Percentiles rank a stretch among this genome's conserved stretches.
These are phyloP conservation scores for Paradendryphiella salina DNA, from an alignment of 2,329 filamentous ascomycete species.

Conservation along the genomic window DNA sequence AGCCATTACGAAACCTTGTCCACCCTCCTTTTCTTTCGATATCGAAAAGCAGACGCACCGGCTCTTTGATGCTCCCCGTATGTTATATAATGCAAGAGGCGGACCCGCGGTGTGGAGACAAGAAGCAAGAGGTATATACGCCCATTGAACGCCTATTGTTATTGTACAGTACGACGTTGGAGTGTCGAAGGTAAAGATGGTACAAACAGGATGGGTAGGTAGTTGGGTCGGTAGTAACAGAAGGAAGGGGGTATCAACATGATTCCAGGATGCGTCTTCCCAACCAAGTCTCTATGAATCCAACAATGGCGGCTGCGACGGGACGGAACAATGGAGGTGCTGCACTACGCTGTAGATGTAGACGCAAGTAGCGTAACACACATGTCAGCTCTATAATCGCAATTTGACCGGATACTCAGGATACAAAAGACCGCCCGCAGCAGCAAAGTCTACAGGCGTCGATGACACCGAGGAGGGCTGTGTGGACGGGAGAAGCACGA, in stretches of 20 bases:
- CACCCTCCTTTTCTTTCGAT: no score
- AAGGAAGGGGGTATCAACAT: background rate
- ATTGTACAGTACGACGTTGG: slow-evolving; percentile 6
- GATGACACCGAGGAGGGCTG: slow-evolving; percentile 31
- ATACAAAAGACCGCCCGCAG: background rate
- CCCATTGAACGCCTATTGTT: slow-evolving; percentile 2
- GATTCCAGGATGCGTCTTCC: background rate
- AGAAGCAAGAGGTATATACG: slow-evolving; percentile 6
- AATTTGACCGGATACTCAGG: slow-evolving; percentile 1
- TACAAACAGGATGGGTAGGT: background rate
- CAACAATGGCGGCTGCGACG: slow-evolving; percentile 4
- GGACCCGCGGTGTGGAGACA: background rate
- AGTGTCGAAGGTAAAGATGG: background rate
- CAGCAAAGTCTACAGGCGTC: slow-evolving; percentile 25
- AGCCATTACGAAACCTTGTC: no score
- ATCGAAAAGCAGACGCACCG: no score
- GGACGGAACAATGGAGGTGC: slow-evolving; percentile 4
- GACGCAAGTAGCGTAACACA: no score
- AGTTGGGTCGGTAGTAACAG: background rate
- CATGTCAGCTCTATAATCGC: background rate
- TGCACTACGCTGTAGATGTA: no score
- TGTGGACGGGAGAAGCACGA: slow-evolving; percentile 39
- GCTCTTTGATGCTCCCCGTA: background rate
- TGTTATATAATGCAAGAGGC: slow-evolving; percentile 2
- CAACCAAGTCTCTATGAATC: background rate